phyloP scores from a whole-genome alignment of 805 yeast species.

The Spathaspora gorwiae region DNA sequence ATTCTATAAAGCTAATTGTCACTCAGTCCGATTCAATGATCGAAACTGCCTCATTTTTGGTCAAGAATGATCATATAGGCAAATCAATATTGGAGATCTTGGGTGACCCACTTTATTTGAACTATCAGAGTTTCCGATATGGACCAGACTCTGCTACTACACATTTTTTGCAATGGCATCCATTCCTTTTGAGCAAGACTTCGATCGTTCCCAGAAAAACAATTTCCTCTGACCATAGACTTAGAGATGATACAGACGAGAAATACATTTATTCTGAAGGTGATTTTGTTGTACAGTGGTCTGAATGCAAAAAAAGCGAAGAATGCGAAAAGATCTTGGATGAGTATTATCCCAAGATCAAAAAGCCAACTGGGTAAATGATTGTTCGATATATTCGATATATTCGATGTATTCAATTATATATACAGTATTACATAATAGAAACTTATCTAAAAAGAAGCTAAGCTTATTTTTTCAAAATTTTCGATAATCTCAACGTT shows the following conservation, averaged over 20 bases:
- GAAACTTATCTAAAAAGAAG: conserved; percentile 3
- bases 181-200: conserved; percentile 65
- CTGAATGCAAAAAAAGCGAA: conserved; percentile 47
- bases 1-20: conserved; percentile 53
- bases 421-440: no score
- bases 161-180: conserved; percentile 96
- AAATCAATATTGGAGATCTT: conserved; percentile 73
- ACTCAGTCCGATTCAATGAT: conserved; percentile 67
- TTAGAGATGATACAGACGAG: conserved; percentile 23
- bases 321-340: conserved; percentile 51
- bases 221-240: conserved; percentile 32
- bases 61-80: conserved; percentile 61
- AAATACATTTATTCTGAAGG: conserved; percentile 52
- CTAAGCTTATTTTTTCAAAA: conserved; percentile 5
- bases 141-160: conserved; percentile 67
- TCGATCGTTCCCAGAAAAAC: conserved; percentile 59
- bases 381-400: not conserved
- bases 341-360: conserved; percentile 10
- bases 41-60: conserved; percentile 66
- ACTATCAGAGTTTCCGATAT: conserved; percentile 56
- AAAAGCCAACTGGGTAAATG: conserved; percentile 5
- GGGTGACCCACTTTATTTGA: conserved; percentile 67
- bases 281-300: conserved; percentile 64
- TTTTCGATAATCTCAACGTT: conserved; percentile 1
- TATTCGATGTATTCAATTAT: no score